Evolutionary conservation across 805 yeast species (phyloP).

Genomic region (Isabelozyma rhagii): DNA sequence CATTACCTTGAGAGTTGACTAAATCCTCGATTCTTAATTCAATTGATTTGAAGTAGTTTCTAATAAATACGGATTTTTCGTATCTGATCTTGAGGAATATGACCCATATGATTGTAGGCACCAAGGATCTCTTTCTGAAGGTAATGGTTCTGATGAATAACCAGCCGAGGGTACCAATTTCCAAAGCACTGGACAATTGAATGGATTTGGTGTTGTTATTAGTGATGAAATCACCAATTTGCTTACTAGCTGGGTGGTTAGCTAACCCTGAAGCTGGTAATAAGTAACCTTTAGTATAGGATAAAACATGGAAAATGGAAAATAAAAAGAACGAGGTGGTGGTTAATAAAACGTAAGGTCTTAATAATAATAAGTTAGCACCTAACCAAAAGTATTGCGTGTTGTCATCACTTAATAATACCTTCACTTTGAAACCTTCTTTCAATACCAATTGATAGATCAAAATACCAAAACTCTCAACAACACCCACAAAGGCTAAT

Average conservation of each 20-base stretch:
- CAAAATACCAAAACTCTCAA: slow-evolving; percentile 75
- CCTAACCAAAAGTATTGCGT: slow-evolving; percentile 63
- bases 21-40: slow-evolving; percentile 50
- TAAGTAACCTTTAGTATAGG: slow-evolving; percentile 61
- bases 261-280: slow-evolving; percentile 57
- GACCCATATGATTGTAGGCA: slow-evolving; percentile 51
- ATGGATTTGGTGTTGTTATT: slow-evolving; percentile 35
- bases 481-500: slow-evolving; percentile 57
- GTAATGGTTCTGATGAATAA: slow-evolving; percentile 51
- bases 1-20: slow-evolving; percentile 24
- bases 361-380: slow-evolving; percentile 47
- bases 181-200: slow-evolving; percentile 37
- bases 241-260: slow-evolving; percentile 32
- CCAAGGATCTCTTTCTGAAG: slow-evolving; percentile 63
- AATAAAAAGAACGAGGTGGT: slow-evolving; percentile 72
- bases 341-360: slow-evolving; percentile 60
- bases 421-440: slow-evolving; percentile 18
- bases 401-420: slow-evolving; percentile 53
- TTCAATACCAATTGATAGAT: slow-evolving; percentile 51
- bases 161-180: slow-evolving; percentile 41
- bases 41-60: slow-evolving; percentile 62
- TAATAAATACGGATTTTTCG: slow-evolving; percentile 72
- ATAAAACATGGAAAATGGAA: slow-evolving; percentile 78
- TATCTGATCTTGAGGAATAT: slow-evolving; percentile 73
- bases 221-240: slow-evolving; percentile 32